phyloP scores from a whole-genome alignment of 208 protist species.

The Trypanosomatidae sp. region DNA sequence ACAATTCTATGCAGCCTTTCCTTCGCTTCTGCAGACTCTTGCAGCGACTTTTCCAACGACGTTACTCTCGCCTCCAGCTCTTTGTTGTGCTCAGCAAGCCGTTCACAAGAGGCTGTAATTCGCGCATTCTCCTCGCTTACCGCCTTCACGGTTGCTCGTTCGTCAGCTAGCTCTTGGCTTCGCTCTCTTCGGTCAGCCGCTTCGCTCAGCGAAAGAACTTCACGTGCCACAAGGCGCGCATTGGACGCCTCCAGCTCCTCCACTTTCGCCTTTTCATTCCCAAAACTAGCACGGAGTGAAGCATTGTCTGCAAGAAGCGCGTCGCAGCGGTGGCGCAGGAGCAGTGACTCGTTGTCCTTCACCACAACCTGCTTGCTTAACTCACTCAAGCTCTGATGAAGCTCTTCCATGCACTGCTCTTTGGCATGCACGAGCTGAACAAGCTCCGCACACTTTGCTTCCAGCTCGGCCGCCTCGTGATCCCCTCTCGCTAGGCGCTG shows the following conservation, averaged over 20 bases:
- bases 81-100: constrained; percentile 12
- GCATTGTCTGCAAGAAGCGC: constrained; percentile 50
- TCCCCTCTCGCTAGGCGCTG: constrained; percentile 59
- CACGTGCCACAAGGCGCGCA: constrained; percentile 63
- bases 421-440: constrained; percentile 54
- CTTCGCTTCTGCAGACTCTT: constrained; percentile 58
- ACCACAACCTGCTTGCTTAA: constrained; percentile 80
- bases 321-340: constrained; percentile 66
- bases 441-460: constrained; percentile 48
- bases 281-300: constrained; percentile 32
- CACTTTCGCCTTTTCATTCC: constrained; percentile 35
- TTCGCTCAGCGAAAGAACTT: constrained; percentile 36
- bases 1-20: constrained; percentile 80
- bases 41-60: constrained; percentile 35
- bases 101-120: constrained; percentile 1
- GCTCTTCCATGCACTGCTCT: constrained; percentile 62
- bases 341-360: constrained; percentile 77
- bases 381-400: constrained; percentile 78
- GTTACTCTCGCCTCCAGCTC: constrained; percentile 22
- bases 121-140: constrained; percentile 8
- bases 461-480: constrained; percentile 32
- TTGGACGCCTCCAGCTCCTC: constrained; percentile 70
- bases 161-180: constrained; percentile 11
- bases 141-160: constrained; percentile 12
- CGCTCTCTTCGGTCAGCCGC: background rate